Evolutionary conservation across 1,284 basidiomycete genomes (phyloP).

Genomic region (Microbotryum violaceum): DNA sequence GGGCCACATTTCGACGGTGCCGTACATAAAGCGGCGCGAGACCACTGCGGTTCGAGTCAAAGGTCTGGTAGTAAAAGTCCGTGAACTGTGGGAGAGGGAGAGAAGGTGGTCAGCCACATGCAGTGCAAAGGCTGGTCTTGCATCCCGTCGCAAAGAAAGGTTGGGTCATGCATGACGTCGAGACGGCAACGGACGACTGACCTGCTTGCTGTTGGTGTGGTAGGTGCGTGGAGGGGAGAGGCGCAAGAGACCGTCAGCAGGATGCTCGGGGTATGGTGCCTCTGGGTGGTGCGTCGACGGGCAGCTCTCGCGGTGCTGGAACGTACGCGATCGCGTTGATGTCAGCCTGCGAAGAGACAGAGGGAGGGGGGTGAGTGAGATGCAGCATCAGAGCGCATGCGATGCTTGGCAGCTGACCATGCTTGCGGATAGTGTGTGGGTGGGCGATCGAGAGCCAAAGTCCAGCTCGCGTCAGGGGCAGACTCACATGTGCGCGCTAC

Average conservation of each 20-base stretch:
- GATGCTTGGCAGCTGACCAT: no score
- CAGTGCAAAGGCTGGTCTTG: no score
- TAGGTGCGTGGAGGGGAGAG: neutral
- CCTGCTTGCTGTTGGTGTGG: conserved; percentile 4
- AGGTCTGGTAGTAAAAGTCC: conserved; percentile 65
- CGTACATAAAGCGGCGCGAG: conserved; percentile 66
- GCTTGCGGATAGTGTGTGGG: no score
- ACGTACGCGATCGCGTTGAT: conserved; percentile 49
- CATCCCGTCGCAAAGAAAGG: neutral
- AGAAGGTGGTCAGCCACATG: neutral
- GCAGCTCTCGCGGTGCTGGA: conserved; percentile 43
- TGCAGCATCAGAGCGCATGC: no score
- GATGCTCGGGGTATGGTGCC: no score
- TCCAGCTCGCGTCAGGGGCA: no score
- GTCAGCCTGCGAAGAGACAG: conserved; percentile 55
- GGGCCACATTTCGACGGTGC: conserved; percentile 24
- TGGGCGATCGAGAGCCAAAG: no score
- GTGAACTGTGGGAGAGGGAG: conserved; percentile 52
- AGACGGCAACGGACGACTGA: neutral
- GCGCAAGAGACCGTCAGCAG: neutral
- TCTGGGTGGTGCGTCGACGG: neutral
- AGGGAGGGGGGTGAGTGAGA: neutral
- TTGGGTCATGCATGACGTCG: neutral
- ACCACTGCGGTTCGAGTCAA: conserved; percentile 54
- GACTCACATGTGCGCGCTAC: no score